Conservation (phyloP, 2,329 filamentous ascomycete species). For the Lecanosticta acicola region DNA sequence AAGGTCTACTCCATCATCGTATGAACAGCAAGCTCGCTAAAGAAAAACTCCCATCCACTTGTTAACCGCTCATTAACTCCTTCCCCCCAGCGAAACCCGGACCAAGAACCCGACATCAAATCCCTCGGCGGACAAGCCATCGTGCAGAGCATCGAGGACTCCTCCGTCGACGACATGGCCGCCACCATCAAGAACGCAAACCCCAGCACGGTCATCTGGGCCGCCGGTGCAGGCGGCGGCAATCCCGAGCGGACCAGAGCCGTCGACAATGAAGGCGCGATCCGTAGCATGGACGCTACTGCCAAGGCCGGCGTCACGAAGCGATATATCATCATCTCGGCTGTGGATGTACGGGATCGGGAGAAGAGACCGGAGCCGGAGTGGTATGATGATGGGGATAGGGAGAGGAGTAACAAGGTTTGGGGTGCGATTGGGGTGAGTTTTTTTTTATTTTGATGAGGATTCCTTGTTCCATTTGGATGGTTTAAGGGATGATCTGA, state of each 20-base stretch:
- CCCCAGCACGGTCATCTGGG: slow-evolving; percentile 33
- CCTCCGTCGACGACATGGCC: slow-evolving; percentile 35
- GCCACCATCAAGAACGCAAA: slow-evolving; percentile 32
- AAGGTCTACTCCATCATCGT: slow-evolving; percentile 33
- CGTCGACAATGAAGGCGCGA: slow-evolving; percentile 60
- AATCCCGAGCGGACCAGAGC: slow-evolving; percentile 52
- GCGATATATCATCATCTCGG: slow-evolving; percentile 62
- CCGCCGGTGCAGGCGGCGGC: slow-evolving; percentile 30
- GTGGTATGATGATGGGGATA: slow-evolving; percentile 42
- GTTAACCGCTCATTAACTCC: background rate
- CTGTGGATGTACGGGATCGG: slow-evolving; percentile 50
- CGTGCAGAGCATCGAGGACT: slow-evolving; percentile 40
- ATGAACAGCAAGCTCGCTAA: slow-evolving; percentile 5
- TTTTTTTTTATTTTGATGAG: background rate
- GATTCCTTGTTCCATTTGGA: background rate
- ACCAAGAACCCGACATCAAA: slow-evolving; percentile 34
- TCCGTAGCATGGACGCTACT: slow-evolving; percentile 57
- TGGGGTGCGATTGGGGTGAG: slow-evolving; percentile 36
- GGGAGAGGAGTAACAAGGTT: slow-evolving; percentile 33
- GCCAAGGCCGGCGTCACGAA: slow-evolving; percentile 49
- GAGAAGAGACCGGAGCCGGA: slow-evolving; percentile 35
- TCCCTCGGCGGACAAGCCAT: slow-evolving; percentile 41
- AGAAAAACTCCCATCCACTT: too few species aligned
- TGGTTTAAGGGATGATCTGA: background rate
- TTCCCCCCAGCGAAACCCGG: slow-evolving; percentile 10